Conservation (phyloP, 2,329 filamentous ascomycete species). For the Verticillium zaregamsianum region DNA sequence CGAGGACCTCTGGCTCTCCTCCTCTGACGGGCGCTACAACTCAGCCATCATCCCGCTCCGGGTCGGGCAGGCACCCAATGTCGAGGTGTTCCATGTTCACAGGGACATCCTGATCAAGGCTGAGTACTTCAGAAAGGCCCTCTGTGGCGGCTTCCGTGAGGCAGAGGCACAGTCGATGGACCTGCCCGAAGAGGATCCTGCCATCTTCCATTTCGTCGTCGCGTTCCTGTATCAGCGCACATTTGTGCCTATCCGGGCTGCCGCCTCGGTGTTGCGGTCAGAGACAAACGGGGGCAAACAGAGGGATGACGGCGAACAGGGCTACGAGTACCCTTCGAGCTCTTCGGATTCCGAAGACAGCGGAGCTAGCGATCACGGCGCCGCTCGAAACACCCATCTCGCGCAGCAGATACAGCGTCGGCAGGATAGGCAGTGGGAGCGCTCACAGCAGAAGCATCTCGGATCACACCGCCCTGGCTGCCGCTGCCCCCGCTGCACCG, state of each 20-base stretch:
- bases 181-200: conserved; percentile 46
- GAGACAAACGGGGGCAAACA: conserved; percentile 41
- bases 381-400: conserved; percentile 24
- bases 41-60: conserved; percentile 39
- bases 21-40: conserved; percentile 43
- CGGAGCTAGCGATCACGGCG: conserved; percentile 30
- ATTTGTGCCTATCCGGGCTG: conserved; percentile 40
- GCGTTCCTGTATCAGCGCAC: conserved; percentile 45
- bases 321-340: conserved; percentile 28
- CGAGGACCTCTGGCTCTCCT: conserved; percentile 45
- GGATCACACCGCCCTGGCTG: conserved; percentile 41
- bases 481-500: conserved; percentile 34
- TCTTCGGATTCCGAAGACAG: conserved; percentile 25
- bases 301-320: conserved; percentile 21
- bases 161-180: conserved; percentile 40
- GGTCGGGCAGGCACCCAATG: conserved; percentile 34
- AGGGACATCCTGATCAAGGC: conserved; percentile 39
- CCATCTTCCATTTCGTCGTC: conserved; percentile 46
- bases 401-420: conserved; percentile 28
- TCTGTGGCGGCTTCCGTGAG: conserved; percentile 44
- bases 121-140: conserved; percentile 44
- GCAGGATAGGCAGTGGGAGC: conserved; percentile 23
- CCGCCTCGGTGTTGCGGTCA: conserved; percentile 31
- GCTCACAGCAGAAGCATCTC: conserved; percentile 36
- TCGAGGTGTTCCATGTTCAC: conserved; percentile 46